These are phyloP conservation scores for Ilex paraguariensis DNA, from an alignment of 305 asterid genomes.

Conservation along the genomic window DNA sequence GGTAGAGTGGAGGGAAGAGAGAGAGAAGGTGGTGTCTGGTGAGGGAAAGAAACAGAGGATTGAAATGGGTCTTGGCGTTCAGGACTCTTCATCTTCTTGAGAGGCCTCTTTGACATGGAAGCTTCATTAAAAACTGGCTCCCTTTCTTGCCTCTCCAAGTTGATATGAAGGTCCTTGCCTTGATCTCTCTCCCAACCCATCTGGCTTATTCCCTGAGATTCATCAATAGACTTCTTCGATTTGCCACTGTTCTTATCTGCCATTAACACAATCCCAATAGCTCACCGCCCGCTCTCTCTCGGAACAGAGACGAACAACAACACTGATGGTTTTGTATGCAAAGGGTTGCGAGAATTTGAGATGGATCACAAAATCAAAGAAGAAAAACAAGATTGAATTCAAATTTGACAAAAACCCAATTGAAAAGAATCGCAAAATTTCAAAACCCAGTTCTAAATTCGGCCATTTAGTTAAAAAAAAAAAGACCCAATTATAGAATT, in stretches of 20 bases:
- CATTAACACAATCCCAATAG: constrained; percentile 27
- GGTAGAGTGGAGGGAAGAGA: not conserved
- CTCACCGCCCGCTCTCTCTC: constrained; percentile 64
- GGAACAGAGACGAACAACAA: constrained; percentile 1
- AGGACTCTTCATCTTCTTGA: constrained; percentile 61
- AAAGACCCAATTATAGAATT: not conserved
- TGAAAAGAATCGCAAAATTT: not conserved
- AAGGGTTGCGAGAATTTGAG: constrained; percentile 6
- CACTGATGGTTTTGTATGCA: not conserved
- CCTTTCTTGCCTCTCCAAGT: constrained; percentile 37
- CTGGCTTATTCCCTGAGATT: constrained; percentile 11
- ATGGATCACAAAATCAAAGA: constrained; percentile 9
- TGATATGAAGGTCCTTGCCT: constrained; percentile 12
- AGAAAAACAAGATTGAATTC: not conserved
- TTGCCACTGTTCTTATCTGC: constrained; percentile 43
- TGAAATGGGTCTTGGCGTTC: constrained; percentile 32
- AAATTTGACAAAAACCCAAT: not conserved
- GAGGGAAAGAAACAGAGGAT: constrained; percentile 15
- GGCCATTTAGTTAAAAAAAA: too few species aligned
- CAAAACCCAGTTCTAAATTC: constrained; percentile 17
- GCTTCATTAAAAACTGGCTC: constrained; percentile 50
- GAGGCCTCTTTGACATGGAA: constrained; percentile 61
- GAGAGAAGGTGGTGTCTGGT: constrained; percentile 6
- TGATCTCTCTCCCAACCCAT: constrained; percentile 35
- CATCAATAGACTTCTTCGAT: constrained; percentile 30